Evolutionary conservation across 2,329 filamentous ascomycete genomes (phyloP).

Genomic region (Aspergillus intermedius): DNA sequence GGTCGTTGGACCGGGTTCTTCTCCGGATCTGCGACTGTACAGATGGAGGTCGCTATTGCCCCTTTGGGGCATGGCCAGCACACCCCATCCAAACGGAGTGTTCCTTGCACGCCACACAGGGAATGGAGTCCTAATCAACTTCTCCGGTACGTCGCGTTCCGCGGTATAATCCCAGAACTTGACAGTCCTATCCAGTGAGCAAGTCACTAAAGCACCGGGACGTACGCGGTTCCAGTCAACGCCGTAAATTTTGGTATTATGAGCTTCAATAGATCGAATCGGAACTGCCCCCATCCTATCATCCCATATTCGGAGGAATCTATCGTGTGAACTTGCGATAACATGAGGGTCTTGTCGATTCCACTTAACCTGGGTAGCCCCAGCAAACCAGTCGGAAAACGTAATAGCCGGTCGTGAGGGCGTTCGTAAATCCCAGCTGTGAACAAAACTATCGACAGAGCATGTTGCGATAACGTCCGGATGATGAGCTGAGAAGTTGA

Average conservation of each 20-base stretch:
- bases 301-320: slow-evolving; percentile 85
- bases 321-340: slow-evolving; percentile 84
- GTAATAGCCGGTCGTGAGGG: slow-evolving; percentile 67
- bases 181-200: slow-evolving; percentile 84
- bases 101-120: slow-evolving; percentile 88
- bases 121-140: slow-evolving; percentile 73
- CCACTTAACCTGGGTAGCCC: slow-evolving; percentile 92
- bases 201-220: slow-evolving; percentile 69
- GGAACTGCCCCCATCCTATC: slow-evolving; percentile 71
- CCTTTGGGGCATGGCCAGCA: slow-evolving; percentile 87
- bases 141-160: slow-evolving; percentile 60
- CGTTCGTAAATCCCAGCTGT: slow-evolving; percentile 80
- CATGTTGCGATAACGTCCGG: slow-evolving; percentile 85
- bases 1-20: slow-evolving; percentile 27
- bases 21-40: slow-evolving; percentile 58
- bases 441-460: slow-evolving; percentile 86
- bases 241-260: slow-evolving; percentile 90
- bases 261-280: slow-evolving; percentile 76
- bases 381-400: slow-evolving; percentile 89
- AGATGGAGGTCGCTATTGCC: slow-evolving; percentile 79
- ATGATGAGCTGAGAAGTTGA: slow-evolving; percentile 92
- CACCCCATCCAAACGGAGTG: slow-evolving; percentile 78
- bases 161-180: slow-evolving; percentile 83
- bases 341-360: slow-evolving; percentile 82
- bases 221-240: slow-evolving; percentile 86